A percentile compares a stretch with the other conserved stretches of the same genome.
phyloP scores from a whole-genome alignment of 2,329 filamentous ascomycete species.

The Arachnopeziza araneosa region DNA sequence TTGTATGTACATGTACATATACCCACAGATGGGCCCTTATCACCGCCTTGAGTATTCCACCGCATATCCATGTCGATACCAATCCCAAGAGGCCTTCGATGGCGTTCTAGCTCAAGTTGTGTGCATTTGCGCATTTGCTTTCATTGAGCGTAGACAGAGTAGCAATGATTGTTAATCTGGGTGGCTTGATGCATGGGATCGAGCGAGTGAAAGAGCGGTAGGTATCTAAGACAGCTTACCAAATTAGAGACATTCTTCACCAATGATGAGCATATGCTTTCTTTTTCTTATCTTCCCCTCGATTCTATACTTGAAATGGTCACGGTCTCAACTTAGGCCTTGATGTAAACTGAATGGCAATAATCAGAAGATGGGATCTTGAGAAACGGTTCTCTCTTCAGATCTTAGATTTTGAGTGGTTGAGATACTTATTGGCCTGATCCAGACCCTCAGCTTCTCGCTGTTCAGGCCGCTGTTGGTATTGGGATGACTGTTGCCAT shows the following conservation, averaged over 20 bases:
- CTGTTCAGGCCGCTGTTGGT: slow-evolving; percentile 37
- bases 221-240: too few species aligned
- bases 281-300: too few species aligned
- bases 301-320: too few species aligned
- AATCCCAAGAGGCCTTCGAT: neutral
- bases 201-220: neutral
- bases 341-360: too few species aligned
- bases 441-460: too few species aligned
- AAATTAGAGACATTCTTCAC: too few species aligned
- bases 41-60: neutral
- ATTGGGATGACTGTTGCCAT: slow-evolving; percentile 43
- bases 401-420: too few species aligned
- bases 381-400: too few species aligned
- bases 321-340: too few species aligned
- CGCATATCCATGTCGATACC: neutral
- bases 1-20: neutral
- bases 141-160: neutral
- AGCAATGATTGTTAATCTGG: neutral
- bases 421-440: too few species aligned
- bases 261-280: too few species aligned
- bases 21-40: neutral
- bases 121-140: neutral
- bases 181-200: neutral
- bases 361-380: too few species aligned
- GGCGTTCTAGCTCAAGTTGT: neutral